Conservation (phyloP, 2,329 filamentous ascomycete genomes). For the Xylaria digitata region DNA sequence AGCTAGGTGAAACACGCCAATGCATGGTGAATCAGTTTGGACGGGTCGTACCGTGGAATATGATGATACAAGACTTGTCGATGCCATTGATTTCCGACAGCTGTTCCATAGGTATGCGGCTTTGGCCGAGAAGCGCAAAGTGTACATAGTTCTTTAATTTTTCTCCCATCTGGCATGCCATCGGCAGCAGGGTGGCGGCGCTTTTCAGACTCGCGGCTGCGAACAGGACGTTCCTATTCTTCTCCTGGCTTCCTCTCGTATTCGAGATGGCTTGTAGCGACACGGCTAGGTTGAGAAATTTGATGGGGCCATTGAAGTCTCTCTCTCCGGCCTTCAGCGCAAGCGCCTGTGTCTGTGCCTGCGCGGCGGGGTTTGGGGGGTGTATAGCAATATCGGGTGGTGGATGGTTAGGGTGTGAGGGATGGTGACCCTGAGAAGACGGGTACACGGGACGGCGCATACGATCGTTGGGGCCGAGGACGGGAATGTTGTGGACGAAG, state of each 20-base stretch:
- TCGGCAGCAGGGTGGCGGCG: constrained; percentile 76
- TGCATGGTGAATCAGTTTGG: constrained; percentile 15
- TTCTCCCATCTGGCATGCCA: constrained; percentile 87
- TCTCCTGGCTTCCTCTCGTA: constrained; percentile 61
- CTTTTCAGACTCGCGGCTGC: constrained; percentile 80
- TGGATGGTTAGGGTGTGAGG: constrained; percentile 21
- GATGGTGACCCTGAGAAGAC: constrained; percentile 35
- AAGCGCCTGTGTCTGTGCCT: constrained; percentile 14
- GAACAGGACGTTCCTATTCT: constrained; percentile 81
- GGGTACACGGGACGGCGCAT: constrained; percentile 55
- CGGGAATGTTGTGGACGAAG: constrained; percentile 72
- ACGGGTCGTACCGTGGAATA: constrained; percentile 62
- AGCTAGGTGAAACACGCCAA: constrained; percentile 30
- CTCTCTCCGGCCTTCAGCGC: constrained; percentile 44
- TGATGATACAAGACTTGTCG: constrained; percentile 74
- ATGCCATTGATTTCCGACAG: constrained; percentile 83
- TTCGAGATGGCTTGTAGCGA: constrained; percentile 70
- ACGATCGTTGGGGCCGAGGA: constrained; percentile 53
- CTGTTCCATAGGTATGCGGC: constrained; percentile 74
- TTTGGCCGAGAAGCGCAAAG: constrained; percentile 80
- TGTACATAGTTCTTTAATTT: constrained; percentile 80
- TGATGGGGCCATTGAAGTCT: constrained; percentile 76
- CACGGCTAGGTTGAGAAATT: constrained; percentile 71
- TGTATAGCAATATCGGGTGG: constrained; percentile 19
- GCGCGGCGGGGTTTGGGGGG: constrained; percentile 21